Percentiles rank a stretch among this genome's conserved stretches.
Evolutionary conservation across 768 basidiomycete species (phyloP).

Genomic region (Trametes sanguinea): DNA sequence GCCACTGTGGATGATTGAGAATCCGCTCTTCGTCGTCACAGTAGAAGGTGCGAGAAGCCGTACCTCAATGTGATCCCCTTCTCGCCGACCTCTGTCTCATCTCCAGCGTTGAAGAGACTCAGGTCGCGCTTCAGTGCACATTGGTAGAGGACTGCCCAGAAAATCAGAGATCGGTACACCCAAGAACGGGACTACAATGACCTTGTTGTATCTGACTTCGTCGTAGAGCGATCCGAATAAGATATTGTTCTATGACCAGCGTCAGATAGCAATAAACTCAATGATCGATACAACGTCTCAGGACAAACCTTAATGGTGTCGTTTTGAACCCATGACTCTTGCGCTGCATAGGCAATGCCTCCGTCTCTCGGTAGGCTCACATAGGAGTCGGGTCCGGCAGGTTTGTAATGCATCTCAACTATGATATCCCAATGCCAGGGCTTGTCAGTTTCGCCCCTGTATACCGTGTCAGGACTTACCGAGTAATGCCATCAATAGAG

Average conservation of each 20-base stretch:
- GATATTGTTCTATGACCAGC: constrained; percentile 26
- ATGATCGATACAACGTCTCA: no score
- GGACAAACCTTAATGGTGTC: constrained; percentile 41
- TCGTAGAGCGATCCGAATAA: constrained; percentile 32
- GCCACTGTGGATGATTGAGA: constrained; percentile 32
- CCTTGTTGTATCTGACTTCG: constrained; percentile 30
- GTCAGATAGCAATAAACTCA: not conserved
- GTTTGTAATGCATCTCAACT: constrained; percentile 37
- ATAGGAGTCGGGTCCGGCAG: constrained; percentile 37
- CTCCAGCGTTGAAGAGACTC: constrained; percentile 49
- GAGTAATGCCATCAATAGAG: constrained; percentile 40
- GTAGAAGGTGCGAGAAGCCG: not conserved
- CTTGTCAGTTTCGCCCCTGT: no score
- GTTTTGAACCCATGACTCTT: constrained; percentile 53
- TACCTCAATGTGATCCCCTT: constrained; percentile 51
- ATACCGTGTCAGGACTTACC: constrained; percentile 6
- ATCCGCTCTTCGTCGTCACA: no score
- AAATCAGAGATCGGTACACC: no score
- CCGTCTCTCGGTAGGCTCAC: constrained; percentile 45
- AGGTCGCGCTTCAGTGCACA: constrained; percentile 49
- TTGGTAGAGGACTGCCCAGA: constrained; percentile 36
- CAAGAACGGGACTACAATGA: no score
- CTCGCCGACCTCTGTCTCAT: constrained; percentile 35
- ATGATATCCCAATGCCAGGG: no score
- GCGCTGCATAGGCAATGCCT: constrained; percentile 50